Evolutionary conservation across 2,329 filamentous ascomycete genomes (phyloP), one percentile per base, ranked within the genome.

Genomic region (Claviceps lovelessii): DNA sequence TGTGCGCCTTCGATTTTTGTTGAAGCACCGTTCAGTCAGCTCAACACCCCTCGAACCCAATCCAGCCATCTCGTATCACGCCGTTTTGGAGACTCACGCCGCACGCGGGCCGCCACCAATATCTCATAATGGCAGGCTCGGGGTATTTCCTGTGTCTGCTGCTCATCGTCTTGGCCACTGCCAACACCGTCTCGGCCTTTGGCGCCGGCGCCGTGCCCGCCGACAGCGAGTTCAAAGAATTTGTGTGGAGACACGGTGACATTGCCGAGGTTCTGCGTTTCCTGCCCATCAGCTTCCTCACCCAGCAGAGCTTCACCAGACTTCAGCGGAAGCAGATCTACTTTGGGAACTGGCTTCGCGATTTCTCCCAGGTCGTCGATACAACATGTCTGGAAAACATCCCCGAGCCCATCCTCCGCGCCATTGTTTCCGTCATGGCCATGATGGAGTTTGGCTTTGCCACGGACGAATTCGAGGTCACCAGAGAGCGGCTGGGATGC

Each of bases 381-480:
- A 83, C 88, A 5, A 64, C 63, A 15, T 62, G 64, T 50, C 61
- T 66, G n/a, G 64, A 66, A 10, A 66, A 62, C 19, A 58, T 66
- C 0, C 62, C 64, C 0, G 64, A 66, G 49, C 59, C 63, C 1
- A 59, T 63, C 6, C 58, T 66, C 4, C 59, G 64, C 31, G 63
- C 64, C 51, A 63, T 66, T 9, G 63, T 66, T 19, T 63, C 63
- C 51, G 62, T 66, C 19, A 41, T 66, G 54, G 63, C 61, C 52
- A 64, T 66, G 49, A 54, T 66, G 53, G 64, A 67, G 44, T 67
- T 68, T 56, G 67, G 86, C 46, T 90, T 88, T 69, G 86, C 85
- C 9, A 90, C 86, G 1, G 84, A 78, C 52, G 86, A 90, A 63
- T 90, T 88, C 61, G 86, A 90, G 64, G 86, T 90, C 42, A 90